Percentiles rank a stretch among this genome's conserved stretches.
These are phyloP conservation scores for Asterochloris erici DNA, from an alignment of 139 green algal genomes.

Conservation along the genomic window DNA sequence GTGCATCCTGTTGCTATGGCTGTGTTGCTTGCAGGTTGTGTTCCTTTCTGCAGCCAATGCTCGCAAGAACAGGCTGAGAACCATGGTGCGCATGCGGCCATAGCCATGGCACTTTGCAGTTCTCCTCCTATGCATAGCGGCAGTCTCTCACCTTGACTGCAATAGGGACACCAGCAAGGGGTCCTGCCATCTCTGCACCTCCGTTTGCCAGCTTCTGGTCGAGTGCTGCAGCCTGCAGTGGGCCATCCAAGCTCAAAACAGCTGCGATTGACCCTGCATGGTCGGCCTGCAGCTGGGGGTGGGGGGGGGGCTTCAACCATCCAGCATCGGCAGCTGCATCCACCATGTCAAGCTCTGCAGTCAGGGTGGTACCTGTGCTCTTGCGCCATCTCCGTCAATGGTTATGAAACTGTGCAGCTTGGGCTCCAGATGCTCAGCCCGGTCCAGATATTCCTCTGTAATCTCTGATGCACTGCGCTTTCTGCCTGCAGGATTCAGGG, in stretches of 20 bases:
- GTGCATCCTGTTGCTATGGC: no score
- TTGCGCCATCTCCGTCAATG: slow-evolving; percentile 27
- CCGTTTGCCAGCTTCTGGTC: slow-evolving; percentile 24
- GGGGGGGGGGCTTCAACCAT: no score
- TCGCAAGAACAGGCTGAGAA: background rate
- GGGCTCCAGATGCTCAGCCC: slow-evolving; percentile 28
- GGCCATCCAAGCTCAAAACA: no score
- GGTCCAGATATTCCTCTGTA: slow-evolving; percentile 42
- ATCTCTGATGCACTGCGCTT: slow-evolving; percentile 40
- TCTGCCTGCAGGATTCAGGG: background rate
- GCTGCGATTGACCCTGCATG: background rate
- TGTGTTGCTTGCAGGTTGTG: no score
- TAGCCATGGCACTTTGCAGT: background rate
- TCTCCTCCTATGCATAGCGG: background rate
- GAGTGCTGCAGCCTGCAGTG: slow-evolving; percentile 26
- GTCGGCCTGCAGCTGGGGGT: background rate
- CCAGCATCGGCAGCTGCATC: background rate
- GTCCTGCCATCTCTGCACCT: slow-evolving; percentile 28
- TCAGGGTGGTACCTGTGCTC: slow-evolving; percentile 18
- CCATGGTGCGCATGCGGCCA: background rate
- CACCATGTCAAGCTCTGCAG: background rate
- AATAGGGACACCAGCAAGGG: slow-evolving; percentile 78
- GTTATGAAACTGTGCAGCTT: slow-evolving; percentile 48
- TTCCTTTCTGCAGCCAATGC: background rate
- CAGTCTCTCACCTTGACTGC: slow-evolving; percentile 70